Base-by-base conservation (phyloP, 306 rosid genomes). In the Trichosanthes cucumerina region DNA sequence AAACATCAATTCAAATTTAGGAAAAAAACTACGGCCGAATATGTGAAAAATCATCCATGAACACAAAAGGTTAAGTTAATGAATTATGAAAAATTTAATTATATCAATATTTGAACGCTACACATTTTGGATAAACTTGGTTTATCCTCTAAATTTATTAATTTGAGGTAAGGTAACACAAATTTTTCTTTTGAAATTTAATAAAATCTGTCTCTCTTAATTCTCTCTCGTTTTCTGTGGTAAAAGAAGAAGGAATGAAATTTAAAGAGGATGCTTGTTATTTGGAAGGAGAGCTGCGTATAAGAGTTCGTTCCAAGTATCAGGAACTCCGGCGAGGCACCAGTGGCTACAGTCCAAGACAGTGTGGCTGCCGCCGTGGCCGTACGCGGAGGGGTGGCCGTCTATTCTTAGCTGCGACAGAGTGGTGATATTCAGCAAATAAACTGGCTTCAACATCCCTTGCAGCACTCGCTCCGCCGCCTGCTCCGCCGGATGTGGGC, bases 241-340 rank as follows among this genome's bases (percentile, higher is more conserved):
- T 21, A 58, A 58, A 24, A 24, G 18, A 58, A 58, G 31, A 9
- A 57, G 9, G 38, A 16, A 34, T 7, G 24, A 33, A 1, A 63
- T 16, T 33, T 38, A 4, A 19, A 38, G 52, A 0, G 1, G 21
- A 15, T 33, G 43, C 6, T 56, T 12, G 12, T 41, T 43, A 24
- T 15, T 23, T 13, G 34, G 19, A 12, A 79, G 23, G 38, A 90
- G 77, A 52, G 72, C 71, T 39, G 87, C 87, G 79, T 87, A 85
- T 0, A 93, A 44, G 60, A 93, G 89, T 10, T 82, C n/a, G 80
- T 89, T 93, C 97, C 96, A 93, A 28, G 89, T 86, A 66, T 93
- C 97, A 28, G 97, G 96, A 78, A 93, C 88, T 13, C 97, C 97
- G 26, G 93, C 81, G 5, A 90, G 83, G 65, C 97, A 90, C 97